Evolutionary conservation across 306 rosid genomes (phyloP).

Genomic region (Echinosophora koreensis): DNA sequence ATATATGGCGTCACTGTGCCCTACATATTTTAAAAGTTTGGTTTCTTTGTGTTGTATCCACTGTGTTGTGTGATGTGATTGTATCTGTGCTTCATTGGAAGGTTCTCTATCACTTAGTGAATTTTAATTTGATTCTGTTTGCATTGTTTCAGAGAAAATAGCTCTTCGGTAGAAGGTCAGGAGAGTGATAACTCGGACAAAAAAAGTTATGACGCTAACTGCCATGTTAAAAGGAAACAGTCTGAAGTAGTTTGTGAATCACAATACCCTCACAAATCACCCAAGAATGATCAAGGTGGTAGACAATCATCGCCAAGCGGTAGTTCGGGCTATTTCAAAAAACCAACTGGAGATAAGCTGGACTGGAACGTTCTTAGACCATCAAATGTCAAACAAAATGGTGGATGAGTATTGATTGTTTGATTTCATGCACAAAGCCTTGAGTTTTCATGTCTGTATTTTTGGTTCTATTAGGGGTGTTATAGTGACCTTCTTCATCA

Average conservation of each 20-base stretch:
- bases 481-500: background rate
- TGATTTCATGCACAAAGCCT: constrained; percentile 38
- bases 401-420: constrained; percentile 51
- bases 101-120: background rate
- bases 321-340: constrained; percentile 68
- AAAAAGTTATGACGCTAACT: constrained; percentile 44
- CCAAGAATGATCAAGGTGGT: constrained; percentile 56
- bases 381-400: constrained; percentile 55
- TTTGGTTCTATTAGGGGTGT: background rate
- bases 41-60: too few relatives aligned
- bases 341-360: constrained; percentile 71
- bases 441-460: constrained; percentile 38
- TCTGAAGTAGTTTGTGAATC: constrained; percentile 56
- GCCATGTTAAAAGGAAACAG: constrained; percentile 73
- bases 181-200: constrained; percentile 47
- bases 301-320: constrained; percentile 47
- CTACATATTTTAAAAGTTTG: too few relatives aligned
- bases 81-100: too few relatives aligned
- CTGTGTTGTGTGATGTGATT: too few relatives aligned
- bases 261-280: constrained; percentile 60
- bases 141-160: constrained; percentile 63
- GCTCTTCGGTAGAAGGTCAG: constrained; percentile 53
- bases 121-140: constrained; percentile 31
- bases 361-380: constrained; percentile 82
- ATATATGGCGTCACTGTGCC: too few relatives aligned